Percentiles rank a stretch among this genome's conserved stretches.
phyloP scores from a whole-genome alignment of 202 grass and related monocot genomes.

The Dendrocalamus latiflorus region DNA sequence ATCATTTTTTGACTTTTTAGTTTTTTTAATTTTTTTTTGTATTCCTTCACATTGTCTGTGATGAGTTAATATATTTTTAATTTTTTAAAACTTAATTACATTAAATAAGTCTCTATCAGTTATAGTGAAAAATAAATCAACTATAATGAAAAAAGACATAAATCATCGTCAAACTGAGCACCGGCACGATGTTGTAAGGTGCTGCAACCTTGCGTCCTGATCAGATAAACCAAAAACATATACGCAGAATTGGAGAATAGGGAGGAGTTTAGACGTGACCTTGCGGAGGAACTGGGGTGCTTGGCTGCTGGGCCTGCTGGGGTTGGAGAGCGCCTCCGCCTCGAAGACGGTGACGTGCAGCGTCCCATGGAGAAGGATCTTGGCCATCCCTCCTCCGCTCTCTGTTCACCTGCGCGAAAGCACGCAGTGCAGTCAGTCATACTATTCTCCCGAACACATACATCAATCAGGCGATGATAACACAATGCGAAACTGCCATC shows the following conservation, averaged over 20 bases:
- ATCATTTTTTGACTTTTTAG: no score
- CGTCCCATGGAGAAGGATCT: conserved; percentile 62
- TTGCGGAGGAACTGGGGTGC: conserved; percentile 51
- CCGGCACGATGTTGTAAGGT: no score
- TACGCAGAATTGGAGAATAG: neutral
- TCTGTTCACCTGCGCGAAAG: neutral
- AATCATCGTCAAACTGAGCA: no score
- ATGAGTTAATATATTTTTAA: no score
- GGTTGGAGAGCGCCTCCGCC: conserved; percentile 39
- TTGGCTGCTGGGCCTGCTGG: conserved; percentile 28
- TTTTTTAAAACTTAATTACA: no score
- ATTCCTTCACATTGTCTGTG: no score
- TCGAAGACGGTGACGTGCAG: conserved; percentile 59
- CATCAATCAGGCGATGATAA: neutral
- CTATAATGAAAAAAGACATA: no score
- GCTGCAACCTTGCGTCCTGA: no score
- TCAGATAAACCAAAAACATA: neutral
- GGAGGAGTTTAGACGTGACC: conserved; percentile 3
- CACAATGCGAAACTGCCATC: no score
- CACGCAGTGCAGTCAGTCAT: neutral
- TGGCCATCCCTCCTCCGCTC: conserved; percentile 35
- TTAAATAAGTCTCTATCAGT: accelerated
- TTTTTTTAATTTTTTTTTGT: no score
- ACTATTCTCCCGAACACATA: neutral
- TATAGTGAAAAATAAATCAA: no score